Evolutionary conservation across 1,284 basidiomycete genomes (phyloP), one percentile per base, ranked within the genome.

Genomic region (Trametes sp.): DNA sequence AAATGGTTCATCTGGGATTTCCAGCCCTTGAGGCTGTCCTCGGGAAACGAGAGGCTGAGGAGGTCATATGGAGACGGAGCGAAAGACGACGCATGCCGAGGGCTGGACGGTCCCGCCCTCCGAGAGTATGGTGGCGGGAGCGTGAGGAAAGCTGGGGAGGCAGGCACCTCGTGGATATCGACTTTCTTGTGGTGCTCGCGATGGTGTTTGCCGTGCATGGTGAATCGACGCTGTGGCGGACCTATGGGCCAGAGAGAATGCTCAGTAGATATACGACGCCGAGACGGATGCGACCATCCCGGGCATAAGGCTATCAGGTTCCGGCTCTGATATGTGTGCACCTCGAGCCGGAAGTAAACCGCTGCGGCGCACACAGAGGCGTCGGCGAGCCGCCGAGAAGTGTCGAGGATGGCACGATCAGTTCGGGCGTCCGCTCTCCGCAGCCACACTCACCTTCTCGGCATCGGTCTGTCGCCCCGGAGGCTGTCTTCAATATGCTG

Each of bases 1-100:
- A 64, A 19, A 21, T 54, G 54, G 28, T 60, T 54, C 26, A 60
- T 13, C 19, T 54, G 52, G n/a, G 29, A 24, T 19, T 54, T 59
- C 42, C 44, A 59, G 42, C 57, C 57, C 26, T 48, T 53, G 7
- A 44, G 51, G 36, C 41, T 48, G 19, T 59, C 57, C 1, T 45
- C 57, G 8, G 57, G 44, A 10, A 54, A 41, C 8, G 35, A 11
- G 14, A 29, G 23, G 4, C 13, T 28, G 5, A 35, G 52, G 21
- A 24, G n/a, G 11, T 46, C 46, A 19, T 54, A 49, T n/a, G 52
- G 59, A 9, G 35, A 42, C 2, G 59, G 52, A 5, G 59, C 59
- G 21, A 54, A 60, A 8, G 14, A 49, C 9, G 21, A n/a, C n/a
- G 36, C 13, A 9, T 28, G 21, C 11, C 19, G 42, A 23, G 46